Percentiles rank a stretch among this genome's conserved stretches.
Evolutionary conservation across 1,284 basidiomycete genomes (phyloP).

Genomic region (Malassezia obtusa): DNA sequence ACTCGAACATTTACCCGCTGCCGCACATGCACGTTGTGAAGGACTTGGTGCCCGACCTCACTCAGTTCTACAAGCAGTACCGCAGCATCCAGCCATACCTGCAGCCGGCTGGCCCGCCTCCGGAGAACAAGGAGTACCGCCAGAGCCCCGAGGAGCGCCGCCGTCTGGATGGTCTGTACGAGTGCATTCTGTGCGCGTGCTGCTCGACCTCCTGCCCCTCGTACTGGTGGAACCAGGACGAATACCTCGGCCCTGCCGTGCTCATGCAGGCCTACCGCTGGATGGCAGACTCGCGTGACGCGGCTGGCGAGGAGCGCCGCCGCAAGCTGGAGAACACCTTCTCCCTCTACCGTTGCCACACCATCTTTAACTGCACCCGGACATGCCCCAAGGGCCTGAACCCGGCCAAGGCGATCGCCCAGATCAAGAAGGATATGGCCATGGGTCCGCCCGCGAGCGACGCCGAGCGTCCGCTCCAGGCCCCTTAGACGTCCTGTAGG

Average conservation of each 20-base stretch:
- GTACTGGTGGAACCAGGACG: conserved; percentile 99
- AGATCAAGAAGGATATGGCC: conserved; percentile 48
- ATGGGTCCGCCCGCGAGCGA: conserved; percentile 30
- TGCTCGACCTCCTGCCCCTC: conserved; percentile 83
- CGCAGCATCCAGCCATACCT: conserved; percentile 73
- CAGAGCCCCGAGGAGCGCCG: conserved; percentile 83
- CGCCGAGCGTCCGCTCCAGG: conserved; percentile 35
- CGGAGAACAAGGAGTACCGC: conserved; percentile 61
- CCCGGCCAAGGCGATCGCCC: conserved; percentile 47
- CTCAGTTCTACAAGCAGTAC: conserved; percentile 97
- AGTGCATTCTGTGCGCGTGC: conserved; percentile 55
- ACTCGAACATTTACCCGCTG: conserved; percentile 91
- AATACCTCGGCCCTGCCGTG: conserved; percentile 92
- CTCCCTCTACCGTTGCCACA: conserved; percentile 68
- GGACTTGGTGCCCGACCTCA: conserved; percentile 81
- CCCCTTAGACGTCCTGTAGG: conserved; percentile 36
- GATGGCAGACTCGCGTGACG: conserved; percentile 93
- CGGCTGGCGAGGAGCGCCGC: conserved; percentile 69
- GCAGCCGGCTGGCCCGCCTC: conserved; percentile 40
- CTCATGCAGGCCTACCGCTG: conserved; percentile 75
- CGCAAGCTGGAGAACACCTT: conserved; percentile 89
- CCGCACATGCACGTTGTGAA: conserved; percentile 99
- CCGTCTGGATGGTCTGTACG: conserved; percentile 95
- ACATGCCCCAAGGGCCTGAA: conserved; percentile 95
- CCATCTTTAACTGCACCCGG: conserved; percentile 90